These are phyloP conservation scores for Hericium rajendrae DNA, from an alignment of 768 basidiomycete species.

Conservation along the genomic window DNA sequence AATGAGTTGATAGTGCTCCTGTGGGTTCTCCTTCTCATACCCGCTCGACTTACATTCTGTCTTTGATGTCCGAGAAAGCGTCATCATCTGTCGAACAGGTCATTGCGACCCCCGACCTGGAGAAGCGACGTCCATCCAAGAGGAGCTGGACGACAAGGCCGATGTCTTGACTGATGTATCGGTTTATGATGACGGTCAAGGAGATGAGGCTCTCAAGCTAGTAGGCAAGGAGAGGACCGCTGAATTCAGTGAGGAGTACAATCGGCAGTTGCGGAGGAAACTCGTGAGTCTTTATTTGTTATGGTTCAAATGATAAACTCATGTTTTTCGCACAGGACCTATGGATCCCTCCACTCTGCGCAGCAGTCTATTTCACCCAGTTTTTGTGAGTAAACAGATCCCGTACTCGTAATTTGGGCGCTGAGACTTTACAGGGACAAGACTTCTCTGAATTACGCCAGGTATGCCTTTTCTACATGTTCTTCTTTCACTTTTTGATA, in stretches of 20 bases:
- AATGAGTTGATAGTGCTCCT: neutral
- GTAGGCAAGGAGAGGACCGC: slow-evolving; percentile 42
- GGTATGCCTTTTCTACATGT: slow-evolving; percentile 23
- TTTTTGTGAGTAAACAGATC: slow-evolving; percentile 35
- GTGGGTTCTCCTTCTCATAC: neutral
- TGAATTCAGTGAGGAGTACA: slow-evolving; percentile 54
- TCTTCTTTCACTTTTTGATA: neutral
- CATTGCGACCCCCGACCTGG: slow-evolving; percentile 6
- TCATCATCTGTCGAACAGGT: neutral
- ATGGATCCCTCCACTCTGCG: slow-evolving; percentile 45
- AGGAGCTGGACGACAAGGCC: slow-evolving; percentile 26
- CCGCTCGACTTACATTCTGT: neutral
- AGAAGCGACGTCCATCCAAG: slow-evolving; percentile 10
- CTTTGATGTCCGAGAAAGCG: neutral
- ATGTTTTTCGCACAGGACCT: slow-evolving; percentile 28
- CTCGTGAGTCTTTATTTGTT: slow-evolving; percentile 29
- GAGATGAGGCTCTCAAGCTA: slow-evolving; percentile 52
- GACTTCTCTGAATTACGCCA: slow-evolving; percentile 63
- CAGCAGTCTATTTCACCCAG: slow-evolving; percentile 61
- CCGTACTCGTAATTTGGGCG: too few relatives aligned
- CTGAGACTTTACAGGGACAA: slow-evolving; percentile 39
- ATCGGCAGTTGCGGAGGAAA: slow-evolving; percentile 45
- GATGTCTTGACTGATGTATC: slow-evolving; percentile 17
- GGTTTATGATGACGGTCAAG: slow-evolving; percentile 28
- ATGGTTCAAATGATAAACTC: neutral